Evolutionary conservation across 306 rosid species (phyloP).

Genomic region (Vigna reflexopilosa): DNA sequence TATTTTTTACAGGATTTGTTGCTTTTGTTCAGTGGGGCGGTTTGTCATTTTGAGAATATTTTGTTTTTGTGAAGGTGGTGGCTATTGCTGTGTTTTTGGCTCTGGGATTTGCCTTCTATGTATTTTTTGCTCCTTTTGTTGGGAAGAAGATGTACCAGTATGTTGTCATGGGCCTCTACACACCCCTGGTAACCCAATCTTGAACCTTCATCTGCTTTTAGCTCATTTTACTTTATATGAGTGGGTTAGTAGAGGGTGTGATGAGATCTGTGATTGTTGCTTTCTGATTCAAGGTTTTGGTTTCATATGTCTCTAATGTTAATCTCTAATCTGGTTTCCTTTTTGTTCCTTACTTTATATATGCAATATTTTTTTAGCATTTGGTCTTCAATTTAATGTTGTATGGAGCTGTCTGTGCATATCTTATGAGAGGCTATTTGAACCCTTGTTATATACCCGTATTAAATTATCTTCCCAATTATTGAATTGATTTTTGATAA

Average conservation of each 20-base stretch:
- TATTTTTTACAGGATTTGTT: conserved; percentile 13
- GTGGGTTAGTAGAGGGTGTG: conserved; percentile 44
- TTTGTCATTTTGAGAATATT: conserved; percentile 18
- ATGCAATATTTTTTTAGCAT: neutral
- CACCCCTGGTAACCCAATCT: conserved; percentile 80
- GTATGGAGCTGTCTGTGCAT: conserved; percentile 19
- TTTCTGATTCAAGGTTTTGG: conserved; percentile 48
- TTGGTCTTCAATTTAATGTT: conserved; percentile 21
- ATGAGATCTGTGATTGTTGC: conserved; percentile 70
- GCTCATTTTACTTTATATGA: neutral
- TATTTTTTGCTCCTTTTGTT: conserved; percentile 95
- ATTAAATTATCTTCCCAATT: conserved; percentile 2
- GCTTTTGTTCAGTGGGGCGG: conserved; percentile 5
- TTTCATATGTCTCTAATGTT: conserved; percentile 22
- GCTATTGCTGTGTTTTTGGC: conserved; percentile 98
- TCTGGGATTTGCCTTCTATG: conserved; percentile 95
- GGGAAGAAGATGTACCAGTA: conserved; percentile 88
- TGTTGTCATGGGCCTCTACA: conserved; percentile 83
- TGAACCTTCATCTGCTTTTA: conserved; percentile 22
- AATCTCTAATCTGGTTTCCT: conserved; percentile 37
- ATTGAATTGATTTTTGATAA: neutral
- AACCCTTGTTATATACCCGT: conserved; percentile 19
- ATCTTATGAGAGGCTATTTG: conserved; percentile 28
- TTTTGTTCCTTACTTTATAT: conserved; percentile 24
- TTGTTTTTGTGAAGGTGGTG: conserved; percentile 68